Conservation (phyloP, 129 eudicot species). For the Ambrosia trifida region DNA sequence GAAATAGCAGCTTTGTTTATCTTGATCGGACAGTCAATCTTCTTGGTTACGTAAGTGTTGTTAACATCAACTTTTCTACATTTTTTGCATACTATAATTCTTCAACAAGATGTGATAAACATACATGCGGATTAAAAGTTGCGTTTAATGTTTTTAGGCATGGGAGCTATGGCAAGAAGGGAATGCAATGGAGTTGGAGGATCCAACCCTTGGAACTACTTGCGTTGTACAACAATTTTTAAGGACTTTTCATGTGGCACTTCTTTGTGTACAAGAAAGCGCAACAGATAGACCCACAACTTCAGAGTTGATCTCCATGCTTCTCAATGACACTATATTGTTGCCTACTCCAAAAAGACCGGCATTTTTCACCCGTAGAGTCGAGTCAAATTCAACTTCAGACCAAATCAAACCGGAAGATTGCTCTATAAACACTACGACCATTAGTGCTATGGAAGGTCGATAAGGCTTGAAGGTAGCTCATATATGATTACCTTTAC, state of each 20-base stretch:
- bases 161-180: constrained; percentile 29
- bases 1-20: constrained; percentile 10
- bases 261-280: constrained; percentile 24
- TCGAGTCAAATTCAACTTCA: constrained; percentile 1
- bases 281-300: constrained; percentile 20
- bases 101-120: not conserved
- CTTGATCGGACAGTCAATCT: constrained; percentile 34
- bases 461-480: constrained; percentile 14
- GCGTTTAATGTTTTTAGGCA: constrained; percentile 10
- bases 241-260: constrained; percentile 29
- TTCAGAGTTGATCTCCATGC: constrained; percentile 30
- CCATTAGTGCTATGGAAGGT: constrained; percentile 27
- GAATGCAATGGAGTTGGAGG: constrained; percentile 17
- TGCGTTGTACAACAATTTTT: constrained; percentile 9
- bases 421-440: constrained; percentile 14
- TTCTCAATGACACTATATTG: constrained; percentile 26
- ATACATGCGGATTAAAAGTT: not conserved
- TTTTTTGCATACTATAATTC: not conserved
- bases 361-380: constrained; percentile 25
- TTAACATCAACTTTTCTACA: not conserved
- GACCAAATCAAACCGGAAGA: constrained; percentile 1
- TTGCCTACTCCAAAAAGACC: constrained; percentile 31
- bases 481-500: too few species aligned
- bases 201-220: constrained; percentile 14
- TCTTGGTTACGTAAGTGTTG: constrained; percentile 44